A percentile compares a stretch with the other conserved stretches of the same genome.
These are phyloP conservation scores for Lachancea meyersii DNA, from an alignment of 805 yeast species.

Conservation along the genomic window DNA sequence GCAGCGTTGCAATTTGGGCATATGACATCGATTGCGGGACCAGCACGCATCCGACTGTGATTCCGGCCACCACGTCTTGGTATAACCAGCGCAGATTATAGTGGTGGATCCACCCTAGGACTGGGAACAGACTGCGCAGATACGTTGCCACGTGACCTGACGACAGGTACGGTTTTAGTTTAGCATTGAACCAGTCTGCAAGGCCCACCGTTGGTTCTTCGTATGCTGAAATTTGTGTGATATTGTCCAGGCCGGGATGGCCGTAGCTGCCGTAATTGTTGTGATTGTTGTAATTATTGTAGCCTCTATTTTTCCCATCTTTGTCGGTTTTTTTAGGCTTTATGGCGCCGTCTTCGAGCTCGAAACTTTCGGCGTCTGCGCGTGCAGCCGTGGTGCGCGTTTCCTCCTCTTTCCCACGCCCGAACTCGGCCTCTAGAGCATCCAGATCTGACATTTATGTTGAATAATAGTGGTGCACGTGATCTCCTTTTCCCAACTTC, in stretches of 20 bases:
- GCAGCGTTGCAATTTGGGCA: constrained; percentile 76
- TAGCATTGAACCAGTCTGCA: constrained; percentile 21
- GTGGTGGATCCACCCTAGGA: constrained; percentile 75
- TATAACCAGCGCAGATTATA: constrained; percentile 76
- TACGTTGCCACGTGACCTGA: constrained; percentile 39
- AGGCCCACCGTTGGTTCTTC: constrained; percentile 19
- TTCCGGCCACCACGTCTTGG: constrained; percentile 83
- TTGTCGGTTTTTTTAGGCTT: neutral
- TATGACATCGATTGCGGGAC: constrained; percentile 97
- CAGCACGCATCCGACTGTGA: constrained; percentile 86
- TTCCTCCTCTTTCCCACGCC: constrained; percentile 21
- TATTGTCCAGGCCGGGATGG: neutral
- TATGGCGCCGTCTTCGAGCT: neutral
- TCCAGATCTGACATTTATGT: constrained; percentile 15
- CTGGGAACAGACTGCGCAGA: constrained; percentile 65
- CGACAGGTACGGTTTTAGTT: constrained; percentile 22
- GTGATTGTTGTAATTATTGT: no score
- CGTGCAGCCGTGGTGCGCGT: neutral
- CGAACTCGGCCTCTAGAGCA: constrained; percentile 27
- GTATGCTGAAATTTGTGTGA: constrained; percentile 13
- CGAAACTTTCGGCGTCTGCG: neutral
- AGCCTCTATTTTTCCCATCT: neutral
- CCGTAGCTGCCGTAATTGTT: no score
- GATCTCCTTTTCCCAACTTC: no score
- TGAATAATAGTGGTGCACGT: no score